These are phyloP conservation scores for Ascomycota sp. DNA, from an alignment of 2,329 filamentous ascomycete species.

Conservation along the genomic window DNA sequence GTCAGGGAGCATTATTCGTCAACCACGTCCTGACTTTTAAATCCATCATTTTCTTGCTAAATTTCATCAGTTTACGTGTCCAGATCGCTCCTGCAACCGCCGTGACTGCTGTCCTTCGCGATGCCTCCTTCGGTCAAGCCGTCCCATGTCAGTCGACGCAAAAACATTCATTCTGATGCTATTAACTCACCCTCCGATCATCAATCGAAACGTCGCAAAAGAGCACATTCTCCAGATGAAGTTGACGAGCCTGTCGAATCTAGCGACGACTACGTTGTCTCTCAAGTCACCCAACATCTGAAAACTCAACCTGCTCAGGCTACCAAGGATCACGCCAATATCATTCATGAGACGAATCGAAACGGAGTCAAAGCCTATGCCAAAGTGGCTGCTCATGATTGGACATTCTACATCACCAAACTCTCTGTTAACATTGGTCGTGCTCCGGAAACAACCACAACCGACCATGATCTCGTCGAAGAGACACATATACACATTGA, in stretches of 20 bases:
- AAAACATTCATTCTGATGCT: conserved; percentile 2
- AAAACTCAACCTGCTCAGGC: conserved; percentile 30
- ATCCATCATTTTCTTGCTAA: no score
- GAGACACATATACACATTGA: conserved; percentile 56
- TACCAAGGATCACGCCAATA: conserved; percentile 38
- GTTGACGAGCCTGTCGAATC: conserved; percentile 16
- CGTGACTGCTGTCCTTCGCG: no score
- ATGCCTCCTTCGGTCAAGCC: conserved; percentile 1
- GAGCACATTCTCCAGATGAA: conserved; percentile 15
- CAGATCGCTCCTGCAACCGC: no score
- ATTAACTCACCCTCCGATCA: conserved; percentile 33
- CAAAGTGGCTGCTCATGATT: conserved; percentile 60
- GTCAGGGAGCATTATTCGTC: no score
- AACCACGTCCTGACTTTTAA: no score
- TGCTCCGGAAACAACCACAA: conserved; percentile 27
- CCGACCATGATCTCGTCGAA: conserved; percentile 19
- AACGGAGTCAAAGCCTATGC: conserved; percentile 53
- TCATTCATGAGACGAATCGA: conserved; percentile 36
- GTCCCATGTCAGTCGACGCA: conserved; percentile 1
- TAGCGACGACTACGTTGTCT: conserved; percentile 33
- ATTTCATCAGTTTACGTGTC: no score
- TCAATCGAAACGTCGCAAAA: conserved; percentile 42
- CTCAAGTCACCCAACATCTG: conserved; percentile 30
- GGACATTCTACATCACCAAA: conserved; percentile 65
- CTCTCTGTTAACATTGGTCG: conserved; percentile 58